Evolutionary conservation across 2,329 filamentous ascomycete genomes (phyloP).

Genomic region (Epichloe sp.): DNA sequence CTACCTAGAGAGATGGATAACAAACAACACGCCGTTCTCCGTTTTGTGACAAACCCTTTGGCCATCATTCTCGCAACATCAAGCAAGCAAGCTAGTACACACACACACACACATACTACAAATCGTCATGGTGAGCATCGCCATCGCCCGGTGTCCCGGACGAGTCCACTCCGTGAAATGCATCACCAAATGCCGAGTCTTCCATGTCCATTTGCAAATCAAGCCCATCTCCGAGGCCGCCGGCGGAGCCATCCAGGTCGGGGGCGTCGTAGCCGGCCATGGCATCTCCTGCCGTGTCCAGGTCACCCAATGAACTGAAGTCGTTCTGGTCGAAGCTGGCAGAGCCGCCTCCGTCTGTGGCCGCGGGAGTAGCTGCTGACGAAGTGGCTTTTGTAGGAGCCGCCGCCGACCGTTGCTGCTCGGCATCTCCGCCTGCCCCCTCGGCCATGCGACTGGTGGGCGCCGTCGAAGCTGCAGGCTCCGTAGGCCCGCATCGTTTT

Average conservation of each 20-base stretch:
- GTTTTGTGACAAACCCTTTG: no score
- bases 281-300: conserved; percentile 61
- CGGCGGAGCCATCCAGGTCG: conserved; percentile 30
- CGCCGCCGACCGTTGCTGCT: conserved; percentile 11
- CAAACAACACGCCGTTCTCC: background rate
- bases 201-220: conserved; percentile 56
- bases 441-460: background rate
- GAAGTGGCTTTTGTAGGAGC: conserved; percentile 25
- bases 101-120: conserved; percentile 12
- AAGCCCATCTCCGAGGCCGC: conserved; percentile 40
- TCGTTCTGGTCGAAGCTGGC: conserved; percentile 41
- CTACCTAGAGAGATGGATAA: conserved; percentile 1
- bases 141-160: conserved; percentile 24
- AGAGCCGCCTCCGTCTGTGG: conserved; percentile 28
- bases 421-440: background rate
- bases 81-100: no score
- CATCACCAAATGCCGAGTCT: conserved; percentile 72
- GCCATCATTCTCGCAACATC: no score
- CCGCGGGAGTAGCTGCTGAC: conserved; percentile 30
- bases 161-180: conserved; percentile 53
- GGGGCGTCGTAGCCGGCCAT: conserved; percentile 53
- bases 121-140: conserved; percentile 20
- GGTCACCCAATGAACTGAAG: conserved; percentile 49
- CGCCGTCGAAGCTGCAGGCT: background rate
- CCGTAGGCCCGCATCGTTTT: conserved; percentile 2